Evolutionary conservation across 192 early-diverging fungal genomes (phyloP).

Genomic region (Dissophora ornata): DNA sequence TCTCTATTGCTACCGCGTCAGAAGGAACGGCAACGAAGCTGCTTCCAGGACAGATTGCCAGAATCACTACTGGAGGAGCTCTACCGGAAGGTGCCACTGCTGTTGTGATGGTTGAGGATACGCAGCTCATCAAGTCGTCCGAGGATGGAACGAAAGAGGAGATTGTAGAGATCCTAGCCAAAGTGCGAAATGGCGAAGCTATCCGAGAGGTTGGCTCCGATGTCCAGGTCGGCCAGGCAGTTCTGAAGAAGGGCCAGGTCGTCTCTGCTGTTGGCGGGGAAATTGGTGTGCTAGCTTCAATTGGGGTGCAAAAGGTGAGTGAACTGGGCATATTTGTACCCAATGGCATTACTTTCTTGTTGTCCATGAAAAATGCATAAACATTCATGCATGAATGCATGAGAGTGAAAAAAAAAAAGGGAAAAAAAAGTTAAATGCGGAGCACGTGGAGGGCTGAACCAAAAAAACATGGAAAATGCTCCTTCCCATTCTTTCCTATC

Average conservation of each 20-base stretch:
- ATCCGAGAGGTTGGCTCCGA: conserved; percentile 89
- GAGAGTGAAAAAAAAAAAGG: too few species aligned
- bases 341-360: too few species aligned
- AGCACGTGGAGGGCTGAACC: too few species aligned
- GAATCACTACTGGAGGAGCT: conserved; percentile 90
- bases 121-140: conserved; percentile 68
- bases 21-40: conserved; percentile 42
- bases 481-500: neutral
- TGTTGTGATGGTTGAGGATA: conserved; percentile 98
- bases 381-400: too few species aligned
- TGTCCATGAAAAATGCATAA: too few species aligned
- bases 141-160: conserved; percentile 70
- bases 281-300: conserved; percentile 83
- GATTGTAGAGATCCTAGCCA: conserved; percentile 59
- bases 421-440: too few species aligned
- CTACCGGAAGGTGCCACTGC: conserved; percentile 86
- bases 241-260: conserved; percentile 66
- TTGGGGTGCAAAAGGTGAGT: conserved; percentile 71
- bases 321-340: neutral
- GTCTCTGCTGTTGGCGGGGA: conserved; percentile 84
- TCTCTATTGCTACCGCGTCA: conserved; percentile 62
- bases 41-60: conserved; percentile 70
- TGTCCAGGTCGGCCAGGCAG: conserved; percentile 67
- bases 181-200: conserved; percentile 64
- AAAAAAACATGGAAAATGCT: neutral